phyloP scores from a whole-genome alignment of 176 grass and related monocot genomes.

The Canna indica region DNA sequence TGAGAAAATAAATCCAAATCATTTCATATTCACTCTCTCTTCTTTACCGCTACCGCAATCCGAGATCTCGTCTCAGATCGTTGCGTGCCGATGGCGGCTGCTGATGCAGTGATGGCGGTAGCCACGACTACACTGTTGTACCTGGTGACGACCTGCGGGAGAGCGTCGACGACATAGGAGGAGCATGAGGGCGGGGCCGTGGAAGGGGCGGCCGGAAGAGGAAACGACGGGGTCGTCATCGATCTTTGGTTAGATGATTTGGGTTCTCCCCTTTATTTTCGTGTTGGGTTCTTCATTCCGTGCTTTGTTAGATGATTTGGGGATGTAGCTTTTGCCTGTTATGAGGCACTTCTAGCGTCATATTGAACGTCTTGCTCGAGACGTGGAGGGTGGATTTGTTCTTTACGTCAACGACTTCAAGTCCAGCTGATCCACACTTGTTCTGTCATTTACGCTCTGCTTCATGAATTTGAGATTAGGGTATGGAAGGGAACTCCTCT shows the following conservation, averaged over 20 bases:
- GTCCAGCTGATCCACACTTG: conserved; percentile 47
- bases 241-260: background rate
- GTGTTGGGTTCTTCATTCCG: conserved; percentile 21
- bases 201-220: too few relatives aligned
- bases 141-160: too few relatives aligned
- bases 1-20: too few relatives aligned
- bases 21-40: too few relatives aligned
- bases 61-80: too few relatives aligned
- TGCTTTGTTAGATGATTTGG: conserved; percentile 23
- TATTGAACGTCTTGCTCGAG: conserved; percentile 50
- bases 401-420: conserved; percentile 68
- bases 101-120: conserved; percentile 36
- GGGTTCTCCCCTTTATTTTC: conserved; percentile 19
- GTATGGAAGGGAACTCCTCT: conserved; percentile 76
- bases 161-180: too few relatives aligned
- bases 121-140: too few relatives aligned
- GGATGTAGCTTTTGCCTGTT: conserved; percentile 30
- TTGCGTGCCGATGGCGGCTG: background rate
- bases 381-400: conserved; percentile 58
- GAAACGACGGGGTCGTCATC: too few relatives aligned
- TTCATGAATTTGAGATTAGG: conserved; percentile 9
- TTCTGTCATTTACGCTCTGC: conserved; percentile 13
- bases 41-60: background rate
- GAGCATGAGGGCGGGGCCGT: too few relatives aligned
- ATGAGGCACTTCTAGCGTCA: conserved; percentile 66